These are phyloP conservation scores for Lactarius psammicola DNA, from an alignment of 768 basidiomycete genomes.

Conservation along the genomic window DNA sequence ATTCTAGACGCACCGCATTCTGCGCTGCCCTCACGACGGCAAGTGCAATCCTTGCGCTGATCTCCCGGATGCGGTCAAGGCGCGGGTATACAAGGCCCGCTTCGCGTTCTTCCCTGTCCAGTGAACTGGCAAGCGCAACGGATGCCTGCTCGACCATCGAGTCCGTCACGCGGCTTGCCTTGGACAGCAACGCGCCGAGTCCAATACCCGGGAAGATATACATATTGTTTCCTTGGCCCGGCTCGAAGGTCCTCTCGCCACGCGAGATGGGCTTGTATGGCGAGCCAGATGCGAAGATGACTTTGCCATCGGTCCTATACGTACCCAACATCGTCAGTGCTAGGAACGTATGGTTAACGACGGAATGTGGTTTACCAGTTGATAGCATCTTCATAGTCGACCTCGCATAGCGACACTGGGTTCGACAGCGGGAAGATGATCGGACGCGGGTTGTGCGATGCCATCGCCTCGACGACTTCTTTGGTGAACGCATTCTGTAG, in stretches of 20 bases:
- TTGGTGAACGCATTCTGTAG: constrained; percentile 69
- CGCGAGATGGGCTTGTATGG: constrained; percentile 71
- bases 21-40: constrained; percentile 81
- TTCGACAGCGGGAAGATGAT: constrained; percentile 95
- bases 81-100: constrained; percentile 78
- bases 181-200: constrained; percentile 70
- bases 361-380: constrained; percentile 46
- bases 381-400: constrained; percentile 75
- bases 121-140: constrained; percentile 70
- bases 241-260: constrained; percentile 57
- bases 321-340: background rate
- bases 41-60: constrained; percentile 70
- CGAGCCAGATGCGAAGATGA: constrained; percentile 86
- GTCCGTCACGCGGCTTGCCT: constrained; percentile 72
- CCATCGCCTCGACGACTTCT: constrained; percentile 73
- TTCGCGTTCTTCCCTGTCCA: constrained; percentile 65
- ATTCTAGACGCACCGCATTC: constrained; percentile 51
- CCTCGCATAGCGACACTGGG: constrained; percentile 78
- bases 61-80: constrained; percentile 81
- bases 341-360: background rate
- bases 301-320: constrained; percentile 50
- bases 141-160: constrained; percentile 88
- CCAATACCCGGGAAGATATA: constrained; percentile 81
- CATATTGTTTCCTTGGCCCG: constrained; percentile 96
- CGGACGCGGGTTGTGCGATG: constrained; percentile 74